Evolutionary conservation across 495 filamentous ascomycete genomes (phyloP), one percentile per base, ranked within the genome.

Genomic region (Collariella sp.): DNA sequence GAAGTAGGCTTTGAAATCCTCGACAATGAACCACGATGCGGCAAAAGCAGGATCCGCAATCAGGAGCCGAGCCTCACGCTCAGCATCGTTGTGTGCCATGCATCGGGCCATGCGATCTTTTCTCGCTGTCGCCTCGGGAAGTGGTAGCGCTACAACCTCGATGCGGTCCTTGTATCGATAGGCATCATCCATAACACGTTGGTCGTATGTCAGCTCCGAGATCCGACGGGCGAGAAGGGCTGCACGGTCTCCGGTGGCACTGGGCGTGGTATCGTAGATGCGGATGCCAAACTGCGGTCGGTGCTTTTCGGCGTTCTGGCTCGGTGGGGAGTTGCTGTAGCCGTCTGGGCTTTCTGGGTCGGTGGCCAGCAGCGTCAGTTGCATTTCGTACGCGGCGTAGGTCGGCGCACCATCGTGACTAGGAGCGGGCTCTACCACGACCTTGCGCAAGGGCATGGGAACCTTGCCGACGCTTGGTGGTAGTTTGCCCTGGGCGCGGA

Each of bases 221-320:
- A 49, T 49, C 1, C 46, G 31, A 11, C 46, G 46, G 7, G 19
- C 46, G 19, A 49, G 46, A 23, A 49, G 46, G 1, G 46, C 46
- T 9, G 33, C 46, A 6, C 46, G 46, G 2, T 20, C 20, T 2
- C 1, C 33, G 3, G 46, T 38, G 6, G 46, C 33, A n/a, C 34
- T 15, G 15, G 33, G 16, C 18, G 46, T 49, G 23, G 33, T 49
- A n/a, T 49, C 46, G 46, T 49, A 49, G 34, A 49, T 38, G 46
- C 46, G 46, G 34, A 49, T 49, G 46, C 46, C 46, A 19, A 49
- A 49, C 46, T 10, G 12, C 3, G 46, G 46, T 0, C 46, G 46
- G 33, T 23, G 11, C 18, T 35, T 35, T 48, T 38, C 46, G 18
- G 46, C 6, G 7, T 38, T 16, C 16, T 35, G 29, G 13, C 20